Conservation (phyloP, 1,284 basidiomycete genomes). For the Mycena citricolor region DNA sequence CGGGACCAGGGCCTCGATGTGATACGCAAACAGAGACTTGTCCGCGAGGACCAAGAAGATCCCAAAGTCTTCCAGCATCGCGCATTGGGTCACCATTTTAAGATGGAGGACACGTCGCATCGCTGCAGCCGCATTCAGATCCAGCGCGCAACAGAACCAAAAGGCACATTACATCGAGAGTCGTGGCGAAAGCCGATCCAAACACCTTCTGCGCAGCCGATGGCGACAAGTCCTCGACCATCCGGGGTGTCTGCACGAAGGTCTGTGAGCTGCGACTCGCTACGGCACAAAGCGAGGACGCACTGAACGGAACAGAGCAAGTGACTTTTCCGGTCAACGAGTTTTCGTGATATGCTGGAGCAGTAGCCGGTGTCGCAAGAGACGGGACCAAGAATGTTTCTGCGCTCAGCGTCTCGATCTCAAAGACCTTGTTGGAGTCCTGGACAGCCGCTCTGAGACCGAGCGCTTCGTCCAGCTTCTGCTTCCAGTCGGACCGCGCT, state of each 20-base stretch:
- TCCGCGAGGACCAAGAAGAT: constrained; percentile 87
- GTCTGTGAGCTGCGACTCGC: constrained; percentile 1
- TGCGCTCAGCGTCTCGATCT: constrained; percentile 80
- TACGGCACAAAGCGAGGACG: constrained; percentile 32
- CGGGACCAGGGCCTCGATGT: constrained; percentile 94
- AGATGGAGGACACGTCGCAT: constrained; percentile 82
- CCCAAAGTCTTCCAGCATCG: constrained; percentile 83
- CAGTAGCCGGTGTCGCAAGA: constrained; percentile 44
- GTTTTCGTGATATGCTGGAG: constrained; percentile 66
- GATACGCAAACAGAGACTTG: constrained; percentile 64
- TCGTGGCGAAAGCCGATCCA: constrained; percentile 86
- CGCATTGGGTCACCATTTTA: constrained; percentile 81
- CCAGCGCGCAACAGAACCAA: constrained; percentile 5
- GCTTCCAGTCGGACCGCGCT: constrained; percentile 84
- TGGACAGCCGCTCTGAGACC: constrained; percentile 84
- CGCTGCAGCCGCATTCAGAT: constrained; percentile 33
- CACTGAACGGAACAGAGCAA: constrained; percentile 91
- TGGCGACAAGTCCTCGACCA: constrained; percentile 71
- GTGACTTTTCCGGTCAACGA: constrained; percentile 87
- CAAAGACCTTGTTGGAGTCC: constrained; percentile 91
- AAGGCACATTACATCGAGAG: constrained; percentile 54
- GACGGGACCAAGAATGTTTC: constrained; percentile 83
- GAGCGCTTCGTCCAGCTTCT: constrained; percentile 86
- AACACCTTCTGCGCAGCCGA: constrained; percentile 85
- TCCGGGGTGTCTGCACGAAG: constrained; percentile 59